phyloP scores from a whole-genome alignment of 495 filamentous ascomycete species.

The Neurospora sp. region DNA sequence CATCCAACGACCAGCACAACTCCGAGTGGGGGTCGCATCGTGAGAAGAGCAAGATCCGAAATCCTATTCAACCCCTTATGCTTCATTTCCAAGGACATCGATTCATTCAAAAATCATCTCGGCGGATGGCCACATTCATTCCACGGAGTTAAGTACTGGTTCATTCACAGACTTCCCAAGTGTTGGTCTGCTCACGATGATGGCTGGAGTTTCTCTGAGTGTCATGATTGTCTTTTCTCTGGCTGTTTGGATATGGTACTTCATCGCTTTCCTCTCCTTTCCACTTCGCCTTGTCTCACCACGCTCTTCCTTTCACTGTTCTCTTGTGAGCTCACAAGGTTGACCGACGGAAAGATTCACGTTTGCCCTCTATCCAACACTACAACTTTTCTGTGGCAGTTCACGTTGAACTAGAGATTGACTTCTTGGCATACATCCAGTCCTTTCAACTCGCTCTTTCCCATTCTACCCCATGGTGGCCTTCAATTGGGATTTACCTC shows the following conservation, averaged over 20 bases:
- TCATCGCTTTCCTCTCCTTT: no score
- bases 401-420: neutral
- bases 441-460: neutral
- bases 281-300: no score
- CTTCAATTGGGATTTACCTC: neutral
- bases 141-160: neutral
- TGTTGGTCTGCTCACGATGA: neutral
- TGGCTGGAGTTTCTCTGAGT: neutral
- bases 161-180: neutral
- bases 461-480: neutral
- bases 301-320: no score
- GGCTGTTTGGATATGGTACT: neutral
- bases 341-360: no score
- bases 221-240: neutral
- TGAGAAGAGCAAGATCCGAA: neutral
- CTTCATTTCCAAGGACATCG: neutral
- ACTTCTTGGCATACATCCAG: neutral
- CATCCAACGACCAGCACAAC: neutral
- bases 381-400: neutral
- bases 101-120: neutral
- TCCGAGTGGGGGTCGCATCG: neutral
- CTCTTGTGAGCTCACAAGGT: no score
- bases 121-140: neutral
- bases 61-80: neutral
- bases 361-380: neutral